Base-by-base conservation (phyloP, 805 yeast species). In the Ogataea methylovora region DNA sequence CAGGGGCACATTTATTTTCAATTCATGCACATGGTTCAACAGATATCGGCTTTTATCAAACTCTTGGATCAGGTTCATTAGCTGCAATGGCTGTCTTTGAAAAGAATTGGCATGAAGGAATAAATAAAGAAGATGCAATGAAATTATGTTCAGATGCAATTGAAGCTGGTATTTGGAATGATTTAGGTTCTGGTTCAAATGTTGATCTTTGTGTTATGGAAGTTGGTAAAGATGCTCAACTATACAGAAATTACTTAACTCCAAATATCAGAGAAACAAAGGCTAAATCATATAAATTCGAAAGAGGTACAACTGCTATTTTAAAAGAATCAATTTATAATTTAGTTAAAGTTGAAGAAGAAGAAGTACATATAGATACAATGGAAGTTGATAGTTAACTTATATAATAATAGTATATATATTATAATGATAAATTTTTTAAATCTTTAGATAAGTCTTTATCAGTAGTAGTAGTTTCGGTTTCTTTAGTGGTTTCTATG, bases 21-120 rank as follows among this genome's bases (percentile, higher is more conserved):
- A 82, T 90, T 27, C 97, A 92, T 49, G 98, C 98, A 3, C 98
- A 92, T 57, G 98, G 98, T 14, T 86, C 96, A 7, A 88, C 97
- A 11, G 98, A 92, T 60, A 83, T 90, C 41, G 97, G 97, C 7
- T 84, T 77, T 50, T 92, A 87, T 60, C 84, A 81, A 60, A 79
- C 97, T 7, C 67, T 92, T 45, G 98, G 98, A 10, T 87, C 97
- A 4, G 98, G 98, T 42, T 87, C 97, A 15, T 71, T 92, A 58
- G 97, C 98, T 5, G 98, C 98, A 8, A 90, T 92, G 95, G 96
- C 97, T 4, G 92, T 92, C 13, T 68, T 92, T 48, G 98, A 92
- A 63, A 73, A 90, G 27, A 71, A 79, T 43, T 92, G 95, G 94
- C 76, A 71, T 52, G 77, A 73, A 45, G 84, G 74, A 45, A 61